Conservation (phyloP, 1,284 basidiomycete genomes). For the Trichosporon inkin region DNA sequence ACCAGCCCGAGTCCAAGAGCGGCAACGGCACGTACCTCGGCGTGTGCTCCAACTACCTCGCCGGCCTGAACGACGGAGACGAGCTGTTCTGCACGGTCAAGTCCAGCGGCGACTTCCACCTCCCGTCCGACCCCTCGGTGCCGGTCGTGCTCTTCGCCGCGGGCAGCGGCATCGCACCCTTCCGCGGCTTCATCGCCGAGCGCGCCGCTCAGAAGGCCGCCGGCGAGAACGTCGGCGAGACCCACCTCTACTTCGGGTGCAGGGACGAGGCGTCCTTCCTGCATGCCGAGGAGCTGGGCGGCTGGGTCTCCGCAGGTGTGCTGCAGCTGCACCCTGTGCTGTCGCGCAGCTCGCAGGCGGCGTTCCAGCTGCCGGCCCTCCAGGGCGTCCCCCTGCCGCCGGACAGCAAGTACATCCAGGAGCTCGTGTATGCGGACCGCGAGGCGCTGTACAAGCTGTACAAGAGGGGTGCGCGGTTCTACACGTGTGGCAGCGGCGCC, state of each 20-base stretch:
- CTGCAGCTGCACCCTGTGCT: slow-evolving; percentile 56
- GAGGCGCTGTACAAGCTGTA: slow-evolving; percentile 46
- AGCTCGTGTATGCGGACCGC: slow-evolving; percentile 54
- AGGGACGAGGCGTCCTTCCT: slow-evolving; percentile 54
- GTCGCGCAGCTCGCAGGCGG: slow-evolving; percentile 49
- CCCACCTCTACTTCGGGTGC: slow-evolving; percentile 57
- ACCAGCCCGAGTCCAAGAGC: slow-evolving; percentile 50
- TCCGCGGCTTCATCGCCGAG: slow-evolving; percentile 58
- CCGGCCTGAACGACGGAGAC: slow-evolving; percentile 51
- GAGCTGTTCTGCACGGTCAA: slow-evolving; percentile 54
- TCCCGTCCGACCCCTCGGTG: slow-evolving; percentile 51
- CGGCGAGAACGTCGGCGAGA: slow-evolving; percentile 53
- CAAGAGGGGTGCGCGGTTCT: slow-evolving; percentile 52
- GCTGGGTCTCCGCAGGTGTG: slow-evolving; percentile 53
- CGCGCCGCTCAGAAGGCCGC: slow-evolving; percentile 54
- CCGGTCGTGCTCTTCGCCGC: slow-evolving; percentile 56
- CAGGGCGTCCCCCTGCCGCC: slow-evolving; percentile 3
- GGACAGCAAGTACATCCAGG: slow-evolving; percentile 55
- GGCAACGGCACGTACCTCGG: slow-evolving; percentile 50
- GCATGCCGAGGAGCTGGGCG: slow-evolving; percentile 54
- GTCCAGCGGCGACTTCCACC: slow-evolving; percentile 54
- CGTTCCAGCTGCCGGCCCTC: slow-evolving; percentile 17
- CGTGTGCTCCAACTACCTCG: slow-evolving; percentile 57
- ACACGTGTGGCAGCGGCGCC: slow-evolving; percentile 52
- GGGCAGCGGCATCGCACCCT: slow-evolving; percentile 56